Evolutionary conservation across 805 yeast species (phyloP).

Genomic region (Lipomyces starkeyi): DNA sequence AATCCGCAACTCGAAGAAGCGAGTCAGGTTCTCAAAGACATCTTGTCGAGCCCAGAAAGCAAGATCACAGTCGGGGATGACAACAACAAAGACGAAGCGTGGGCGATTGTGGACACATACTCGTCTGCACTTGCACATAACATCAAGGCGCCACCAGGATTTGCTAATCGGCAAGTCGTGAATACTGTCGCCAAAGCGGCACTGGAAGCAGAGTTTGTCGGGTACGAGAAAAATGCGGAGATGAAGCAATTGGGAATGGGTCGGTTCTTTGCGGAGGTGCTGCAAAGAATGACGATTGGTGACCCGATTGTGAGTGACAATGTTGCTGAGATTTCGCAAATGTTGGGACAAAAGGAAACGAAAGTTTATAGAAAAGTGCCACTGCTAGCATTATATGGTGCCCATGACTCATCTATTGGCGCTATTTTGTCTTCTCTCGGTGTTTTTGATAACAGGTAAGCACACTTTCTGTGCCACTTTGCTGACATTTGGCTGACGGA

Average conservation of each 20-base stretch:
- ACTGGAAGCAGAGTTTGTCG: constrained; percentile 29
- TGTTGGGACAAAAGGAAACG: constrained; percentile 11
- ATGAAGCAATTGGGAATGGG: constrained; percentile 34
- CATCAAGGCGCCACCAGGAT: constrained; percentile 25
- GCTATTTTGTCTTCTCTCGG: constrained; percentile 37
- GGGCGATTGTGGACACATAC: constrained; percentile 36
- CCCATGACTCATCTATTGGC: constrained; percentile 38
- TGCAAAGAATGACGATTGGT: constrained; percentile 31
- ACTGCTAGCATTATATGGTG: constrained; percentile 36
- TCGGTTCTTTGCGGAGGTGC: constrained; percentile 33
- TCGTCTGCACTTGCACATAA: constrained; percentile 31
- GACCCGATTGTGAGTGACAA: constrained; percentile 20
- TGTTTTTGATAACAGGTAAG: constrained; percentile 29
- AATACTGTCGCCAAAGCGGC: constrained; percentile 29
- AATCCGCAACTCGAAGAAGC: constrained; percentile 32
- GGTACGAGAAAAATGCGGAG: constrained; percentile 24
- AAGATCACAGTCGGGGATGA: constrained; percentile 18
- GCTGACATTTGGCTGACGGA: neutral
- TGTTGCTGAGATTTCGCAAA: constrained; percentile 20
- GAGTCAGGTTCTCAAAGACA: constrained; percentile 20
- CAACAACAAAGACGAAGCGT: constrained; percentile 22
- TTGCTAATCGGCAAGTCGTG: constrained; percentile 21
- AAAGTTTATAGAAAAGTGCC: constrained; percentile 13
- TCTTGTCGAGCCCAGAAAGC: constrained; percentile 13
- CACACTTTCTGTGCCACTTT: neutral